phyloP scores from a whole-genome alignment of 1,139 yeast genomes.

The Lodderomyces elongisporus region DNA sequence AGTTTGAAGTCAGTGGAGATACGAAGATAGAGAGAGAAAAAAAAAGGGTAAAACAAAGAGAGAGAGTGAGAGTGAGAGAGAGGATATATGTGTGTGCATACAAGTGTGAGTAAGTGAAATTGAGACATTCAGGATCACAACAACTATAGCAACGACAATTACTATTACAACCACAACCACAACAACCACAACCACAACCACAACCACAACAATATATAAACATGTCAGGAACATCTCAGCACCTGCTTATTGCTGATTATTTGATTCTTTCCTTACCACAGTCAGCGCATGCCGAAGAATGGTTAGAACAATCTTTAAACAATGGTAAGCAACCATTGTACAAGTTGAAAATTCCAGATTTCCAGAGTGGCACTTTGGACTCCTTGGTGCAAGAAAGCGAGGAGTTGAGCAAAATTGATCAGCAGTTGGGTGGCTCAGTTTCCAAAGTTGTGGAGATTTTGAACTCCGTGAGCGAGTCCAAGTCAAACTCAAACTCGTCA shows the following conservation, averaged over 20 bases:
- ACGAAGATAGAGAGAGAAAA: not conserved
- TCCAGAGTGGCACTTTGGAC: slow-evolving; percentile 93
- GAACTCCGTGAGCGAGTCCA: slow-evolving; percentile 41
- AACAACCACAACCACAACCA: too few relatives aligned
- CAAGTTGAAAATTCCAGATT: slow-evolving; percentile 67
- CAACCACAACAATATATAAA: too few relatives aligned
- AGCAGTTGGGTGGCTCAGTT: slow-evolving; percentile 64
- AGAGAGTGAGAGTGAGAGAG: not conserved
- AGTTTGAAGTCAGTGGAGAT: too few relatives aligned
- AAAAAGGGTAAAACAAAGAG: not conserved
- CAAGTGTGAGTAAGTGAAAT: not conserved
- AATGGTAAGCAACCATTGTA: slow-evolving; percentile 40
- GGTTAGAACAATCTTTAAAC: slow-evolving; percentile 41
- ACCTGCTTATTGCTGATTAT: slow-evolving; percentile 31
- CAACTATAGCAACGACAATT: too few relatives aligned
- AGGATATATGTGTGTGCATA: too few relatives aligned
- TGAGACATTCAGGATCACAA: too few relatives aligned
- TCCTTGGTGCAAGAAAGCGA: slow-evolving; percentile 87
- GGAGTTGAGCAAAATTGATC: slow-evolving; percentile 76
- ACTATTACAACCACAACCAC: too few relatives aligned
- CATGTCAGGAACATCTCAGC: slow-evolving; percentile 3
- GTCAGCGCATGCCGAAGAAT: slow-evolving; percentile 39
- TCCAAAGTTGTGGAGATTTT: slow-evolving; percentile 74
- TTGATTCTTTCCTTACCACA: slow-evolving; percentile 51
- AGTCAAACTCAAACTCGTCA: slow-evolving; percentile 9